Conservation (phyloP, 805 yeast species). For the Schizosaccharomyces octosporus region DNA sequence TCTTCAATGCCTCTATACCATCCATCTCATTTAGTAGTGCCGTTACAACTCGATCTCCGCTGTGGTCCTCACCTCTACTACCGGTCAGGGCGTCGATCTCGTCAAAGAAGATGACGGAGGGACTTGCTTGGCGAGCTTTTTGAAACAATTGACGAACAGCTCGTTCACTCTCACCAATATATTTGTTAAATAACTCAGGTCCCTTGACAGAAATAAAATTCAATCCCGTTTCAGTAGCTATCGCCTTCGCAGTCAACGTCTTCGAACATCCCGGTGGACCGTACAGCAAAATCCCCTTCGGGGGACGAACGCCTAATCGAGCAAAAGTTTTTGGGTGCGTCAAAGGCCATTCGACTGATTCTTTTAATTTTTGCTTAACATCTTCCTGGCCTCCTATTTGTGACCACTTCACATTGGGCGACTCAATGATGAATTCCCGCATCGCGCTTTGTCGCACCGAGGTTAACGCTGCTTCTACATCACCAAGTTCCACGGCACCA, state of each 20-base stretch:
- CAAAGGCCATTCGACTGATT: slow-evolving; percentile 79
- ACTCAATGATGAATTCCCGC: slow-evolving; percentile 76
- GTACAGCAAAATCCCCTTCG: slow-evolving; percentile 74
- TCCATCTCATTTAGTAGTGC: slow-evolving; percentile 84
- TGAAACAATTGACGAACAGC: slow-evolving; percentile 83
- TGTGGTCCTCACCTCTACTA: slow-evolving; percentile 36
- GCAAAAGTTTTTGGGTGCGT: slow-evolving; percentile 57
- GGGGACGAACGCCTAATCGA: slow-evolving; percentile 62
- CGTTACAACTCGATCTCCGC: slow-evolving; percentile 64
- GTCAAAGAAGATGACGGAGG: slow-evolving; percentile 82
- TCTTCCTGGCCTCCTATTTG: slow-evolving; percentile 91
- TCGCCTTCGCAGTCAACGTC: slow-evolving; percentile 79
- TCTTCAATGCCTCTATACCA: slow-evolving; percentile 85
- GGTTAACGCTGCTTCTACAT: slow-evolving; percentile 44
- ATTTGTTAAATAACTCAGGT: slow-evolving; percentile 83
- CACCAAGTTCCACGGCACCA: slow-evolving; percentile 20
- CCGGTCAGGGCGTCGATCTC: slow-evolving; percentile 86
- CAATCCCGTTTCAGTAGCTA: slow-evolving; percentile 85
- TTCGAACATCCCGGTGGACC: slow-evolving; percentile 99
- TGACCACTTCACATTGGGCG: slow-evolving; percentile 79
- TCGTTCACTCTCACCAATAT: slow-evolving; percentile 84
- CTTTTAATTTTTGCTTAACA: slow-evolving; percentile 55
- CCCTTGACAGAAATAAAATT: slow-evolving; percentile 90
- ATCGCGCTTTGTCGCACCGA: slow-evolving; percentile 90
- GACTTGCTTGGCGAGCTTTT: slow-evolving; percentile 84